Percentiles rank a stretch among this genome's conserved stretches.
phyloP scores from a whole-genome alignment of 164 flowering plant genomes.

The Taxillus chinensis region DNA sequence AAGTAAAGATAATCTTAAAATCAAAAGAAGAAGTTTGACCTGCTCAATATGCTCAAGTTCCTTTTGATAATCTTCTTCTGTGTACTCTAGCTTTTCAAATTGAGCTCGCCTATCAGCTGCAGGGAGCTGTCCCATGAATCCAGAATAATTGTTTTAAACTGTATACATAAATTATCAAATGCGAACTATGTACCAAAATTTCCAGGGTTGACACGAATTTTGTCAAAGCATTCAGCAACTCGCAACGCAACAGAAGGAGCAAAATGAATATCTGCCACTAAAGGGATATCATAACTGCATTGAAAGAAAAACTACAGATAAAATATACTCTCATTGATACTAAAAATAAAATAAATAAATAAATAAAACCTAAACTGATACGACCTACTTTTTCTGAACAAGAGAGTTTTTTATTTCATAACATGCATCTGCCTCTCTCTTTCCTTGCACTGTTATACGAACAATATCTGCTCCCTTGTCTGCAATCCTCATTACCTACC shows the following conservation, averaged over 20 bases:
- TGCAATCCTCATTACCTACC: conserved; percentile 89
- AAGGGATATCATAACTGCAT: conserved; percentile 88
- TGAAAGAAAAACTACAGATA: neutral
- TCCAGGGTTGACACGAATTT: conserved; percentile 97
- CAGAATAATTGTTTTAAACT: neutral
- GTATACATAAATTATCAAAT: conserved; percentile 1
- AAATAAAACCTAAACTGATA: neutral
- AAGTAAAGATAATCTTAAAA: neutral
- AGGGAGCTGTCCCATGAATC: conserved; percentile 13
- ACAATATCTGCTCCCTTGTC: conserved; percentile 94
- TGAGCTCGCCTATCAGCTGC: conserved; percentile 98
- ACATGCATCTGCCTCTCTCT: conserved; percentile 95
- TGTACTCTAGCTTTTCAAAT: conserved; percentile 81
- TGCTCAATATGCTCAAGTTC: conserved; percentile 95
- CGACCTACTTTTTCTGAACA: conserved; percentile 79
- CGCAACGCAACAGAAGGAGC: conserved; percentile 90
- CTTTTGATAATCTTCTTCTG: conserved; percentile 90
- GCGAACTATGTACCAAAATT: conserved; percentile 56
- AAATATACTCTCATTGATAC: neutral
- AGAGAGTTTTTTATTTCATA: conserved; percentile 86
- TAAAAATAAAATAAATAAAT: neutral
- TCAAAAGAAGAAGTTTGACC: conserved; percentile 30
- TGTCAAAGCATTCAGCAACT: conserved; percentile 96
- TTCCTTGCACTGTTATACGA: conserved; percentile 95
- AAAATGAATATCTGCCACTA: conserved; percentile 98